phyloP scores from a whole-genome alignment of 345 rosid genomes.

The Microthlaspi erraticum region DNA sequence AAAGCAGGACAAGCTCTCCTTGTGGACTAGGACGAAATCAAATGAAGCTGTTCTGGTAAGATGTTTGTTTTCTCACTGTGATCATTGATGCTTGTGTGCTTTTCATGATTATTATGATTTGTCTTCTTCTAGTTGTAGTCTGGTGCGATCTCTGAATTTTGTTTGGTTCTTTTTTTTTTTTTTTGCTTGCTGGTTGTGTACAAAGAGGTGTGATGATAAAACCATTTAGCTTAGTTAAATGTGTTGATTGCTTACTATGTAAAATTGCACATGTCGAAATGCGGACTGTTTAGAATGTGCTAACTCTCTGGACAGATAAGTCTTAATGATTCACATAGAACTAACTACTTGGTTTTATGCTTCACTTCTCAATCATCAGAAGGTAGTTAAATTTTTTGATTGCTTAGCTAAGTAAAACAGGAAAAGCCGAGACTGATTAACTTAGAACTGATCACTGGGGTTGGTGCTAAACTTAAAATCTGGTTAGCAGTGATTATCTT shows the following conservation, averaged over 20 bases:
- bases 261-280: background rate
- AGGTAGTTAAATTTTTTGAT: no score
- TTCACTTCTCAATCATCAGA: no score
- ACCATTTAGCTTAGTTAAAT: background rate
- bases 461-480: no score
- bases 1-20: constrained; percentile 80
- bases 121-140: no score
- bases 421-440: no score
- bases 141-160: background rate
- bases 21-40: constrained; percentile 88
- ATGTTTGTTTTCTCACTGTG: constrained; percentile 11
- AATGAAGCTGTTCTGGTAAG: constrained; percentile 93
- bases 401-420: no score
- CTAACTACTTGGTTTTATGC: background rate
- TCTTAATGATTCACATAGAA: background rate
- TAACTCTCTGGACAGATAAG: background rate
- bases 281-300: background rate
- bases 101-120: background rate
- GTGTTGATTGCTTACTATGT: constrained; percentile 1
- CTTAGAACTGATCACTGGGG: no score
- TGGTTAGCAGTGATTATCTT: no score
- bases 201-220: background rate
- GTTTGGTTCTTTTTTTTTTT: background rate
- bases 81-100: background rate
- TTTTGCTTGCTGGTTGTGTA: constrained; percentile 15